These are phyloP conservation scores for Claviceps fusiformis DNA, from an alignment of 2,329 filamentous ascomycete species.

Conservation along the genomic window DNA sequence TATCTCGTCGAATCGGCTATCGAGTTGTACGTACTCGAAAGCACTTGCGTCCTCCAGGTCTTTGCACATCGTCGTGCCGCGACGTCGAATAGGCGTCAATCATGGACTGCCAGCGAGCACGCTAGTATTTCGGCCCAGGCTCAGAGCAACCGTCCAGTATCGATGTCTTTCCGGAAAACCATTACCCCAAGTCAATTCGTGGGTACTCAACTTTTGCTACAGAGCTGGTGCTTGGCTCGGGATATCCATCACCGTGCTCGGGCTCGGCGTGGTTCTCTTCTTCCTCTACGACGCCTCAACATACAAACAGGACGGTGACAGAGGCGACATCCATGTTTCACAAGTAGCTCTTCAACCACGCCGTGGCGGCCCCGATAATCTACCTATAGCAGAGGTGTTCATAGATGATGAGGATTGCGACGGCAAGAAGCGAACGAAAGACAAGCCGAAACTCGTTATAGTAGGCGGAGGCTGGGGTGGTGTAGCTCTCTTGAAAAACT, in stretches of 20 bases:
- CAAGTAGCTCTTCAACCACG: constrained; percentile 68
- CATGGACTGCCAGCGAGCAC: not conserved
- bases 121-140: not conserved
- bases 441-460: constrained; percentile 87
- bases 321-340: constrained; percentile 69
- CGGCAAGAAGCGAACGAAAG: constrained; percentile 55
- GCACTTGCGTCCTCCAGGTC: not conserved
- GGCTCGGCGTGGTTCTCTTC: constrained; percentile 61
- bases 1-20: not conserved
- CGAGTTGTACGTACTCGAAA: not conserved
- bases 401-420: constrained; percentile 79
- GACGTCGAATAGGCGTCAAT: not conserved
- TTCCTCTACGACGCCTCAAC: constrained; percentile 91
- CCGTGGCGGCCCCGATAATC: constrained; percentile 81
- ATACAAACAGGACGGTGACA: constrained; percentile 58
- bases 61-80: not conserved
- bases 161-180: constrained; percentile 35
- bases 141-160: not conserved
- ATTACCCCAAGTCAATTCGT: constrained; percentile 33
- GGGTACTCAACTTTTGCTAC: constrained; percentile 46
- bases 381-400: constrained; percentile 77
- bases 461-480: constrained; percentile 92
- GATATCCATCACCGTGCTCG: constrained; percentile 58
- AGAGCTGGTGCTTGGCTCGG: constrained; percentile 51
- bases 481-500: constrained; percentile 77